Percentiles rank a stretch among this genome's conserved stretches.
These are phyloP conservation scores for Sporothrix pseudoabietina DNA, from an alignment of 2,329 filamentous ascomycete species.

Conservation along the genomic window DNA sequence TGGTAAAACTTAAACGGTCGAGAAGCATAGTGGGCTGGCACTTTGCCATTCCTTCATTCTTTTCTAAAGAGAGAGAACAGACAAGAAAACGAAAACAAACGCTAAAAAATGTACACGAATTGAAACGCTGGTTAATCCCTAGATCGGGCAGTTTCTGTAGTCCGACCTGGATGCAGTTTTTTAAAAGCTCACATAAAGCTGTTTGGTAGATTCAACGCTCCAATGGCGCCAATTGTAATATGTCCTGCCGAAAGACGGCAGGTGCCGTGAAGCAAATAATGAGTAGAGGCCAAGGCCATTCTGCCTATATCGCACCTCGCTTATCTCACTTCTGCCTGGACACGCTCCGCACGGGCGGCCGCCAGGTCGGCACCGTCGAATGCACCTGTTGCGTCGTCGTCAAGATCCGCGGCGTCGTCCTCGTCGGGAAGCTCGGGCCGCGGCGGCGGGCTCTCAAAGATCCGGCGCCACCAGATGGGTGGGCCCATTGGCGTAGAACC, in stretches of 20 bases:
- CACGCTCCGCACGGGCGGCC: slow-evolving; percentile 46
- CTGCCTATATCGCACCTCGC: no score
- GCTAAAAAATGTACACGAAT: background rate
- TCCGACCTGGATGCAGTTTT: background rate
- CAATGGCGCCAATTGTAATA: background rate
- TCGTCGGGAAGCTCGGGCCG: slow-evolving; percentile 35
- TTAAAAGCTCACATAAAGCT: background rate
- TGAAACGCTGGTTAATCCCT: background rate
- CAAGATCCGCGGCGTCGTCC: slow-evolving; percentile 48
- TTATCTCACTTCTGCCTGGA: slow-evolving; percentile 41
- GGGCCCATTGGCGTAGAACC: slow-evolving; percentile 86
- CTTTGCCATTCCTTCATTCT: background rate
- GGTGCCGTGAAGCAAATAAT: background rate
- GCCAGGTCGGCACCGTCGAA: slow-evolving; percentile 63
- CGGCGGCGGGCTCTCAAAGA: slow-evolving; percentile 68
- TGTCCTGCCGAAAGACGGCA: background rate
- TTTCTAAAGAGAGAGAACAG: background rate
- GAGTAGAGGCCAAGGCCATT: background rate
- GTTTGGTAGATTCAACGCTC: no score
- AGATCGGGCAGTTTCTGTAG: background rate
- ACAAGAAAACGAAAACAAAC: background rate
- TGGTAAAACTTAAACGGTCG: background rate
- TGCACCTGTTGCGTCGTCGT: slow-evolving; percentile 52
- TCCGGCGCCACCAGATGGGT: slow-evolving; percentile 81
- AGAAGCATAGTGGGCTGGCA: background rate